Conservation (phyloP, 257 asterid species). For the Solanum verrucosum region DNA sequence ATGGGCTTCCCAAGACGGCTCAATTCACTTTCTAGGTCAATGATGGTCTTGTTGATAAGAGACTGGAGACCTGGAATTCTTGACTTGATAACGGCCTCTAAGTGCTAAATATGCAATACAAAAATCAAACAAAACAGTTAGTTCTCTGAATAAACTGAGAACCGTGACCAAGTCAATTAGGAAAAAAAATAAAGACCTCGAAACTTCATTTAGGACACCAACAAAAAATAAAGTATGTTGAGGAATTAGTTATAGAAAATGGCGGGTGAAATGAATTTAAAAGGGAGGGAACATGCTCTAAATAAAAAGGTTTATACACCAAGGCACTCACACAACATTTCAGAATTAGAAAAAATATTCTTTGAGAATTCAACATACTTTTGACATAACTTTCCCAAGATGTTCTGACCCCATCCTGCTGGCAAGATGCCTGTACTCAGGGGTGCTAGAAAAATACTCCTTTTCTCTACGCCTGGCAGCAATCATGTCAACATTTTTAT, state of each 20-base stretch:
- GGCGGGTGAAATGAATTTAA: not conserved
- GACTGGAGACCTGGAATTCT: conserved; percentile 99
- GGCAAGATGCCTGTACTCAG: conserved; percentile 85
- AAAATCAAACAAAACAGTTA: not conserved
- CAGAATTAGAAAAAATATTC: not conserved
- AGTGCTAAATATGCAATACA: conserved; percentile 46
- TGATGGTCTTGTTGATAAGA: conserved; percentile 79
- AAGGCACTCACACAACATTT: not conserved
- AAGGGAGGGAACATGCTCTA: not conserved
- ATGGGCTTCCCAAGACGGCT: conserved; percentile 92
- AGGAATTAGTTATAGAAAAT: not conserved
- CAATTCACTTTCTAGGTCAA: conserved; percentile 83
- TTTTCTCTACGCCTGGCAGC: conserved; percentile 93
- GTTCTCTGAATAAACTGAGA: not conserved
- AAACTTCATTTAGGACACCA: not conserved
- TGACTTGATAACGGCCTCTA: conserved; percentile 96
- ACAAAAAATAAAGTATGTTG: not conserved
- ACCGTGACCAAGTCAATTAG: not conserved
- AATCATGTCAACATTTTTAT: conserved; percentile 92
- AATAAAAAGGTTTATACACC: not conserved
- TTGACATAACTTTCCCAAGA: conserved; percentile 91
- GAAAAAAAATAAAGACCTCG: not conserved
- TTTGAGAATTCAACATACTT: conserved; percentile 35
- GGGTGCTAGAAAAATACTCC: conserved; percentile 86
- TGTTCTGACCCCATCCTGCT: conserved; percentile 93